Percentiles rank a stretch among this genome's conserved stretches.
Evolutionary conservation across 2,329 filamentous ascomycete species (phyloP).

Genomic region (Nemania abortiva): DNA sequence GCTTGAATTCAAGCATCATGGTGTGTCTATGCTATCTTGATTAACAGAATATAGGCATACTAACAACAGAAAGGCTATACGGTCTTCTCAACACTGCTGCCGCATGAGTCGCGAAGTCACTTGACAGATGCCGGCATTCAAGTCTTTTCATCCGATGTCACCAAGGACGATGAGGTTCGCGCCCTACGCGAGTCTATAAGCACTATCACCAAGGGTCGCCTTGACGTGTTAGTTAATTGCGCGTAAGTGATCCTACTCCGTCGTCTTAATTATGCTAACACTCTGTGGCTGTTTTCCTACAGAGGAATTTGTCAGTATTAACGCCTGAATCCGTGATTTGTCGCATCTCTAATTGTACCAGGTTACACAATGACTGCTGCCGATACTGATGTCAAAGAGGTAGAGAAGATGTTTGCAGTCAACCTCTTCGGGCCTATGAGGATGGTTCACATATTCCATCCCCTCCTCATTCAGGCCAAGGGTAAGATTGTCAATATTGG

Average conservation of each 20-base stretch:
- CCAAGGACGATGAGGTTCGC: constrained; percentile 23
- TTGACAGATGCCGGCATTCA: constrained; percentile 34
- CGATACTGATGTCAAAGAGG: constrained; percentile 40
- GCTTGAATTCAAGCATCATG: constrained; percentile 25
- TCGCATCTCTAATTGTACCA: constrained; percentile 13
- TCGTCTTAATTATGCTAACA: neutral
- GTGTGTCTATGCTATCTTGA: neutral
- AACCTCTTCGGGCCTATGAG: constrained; percentile 48
- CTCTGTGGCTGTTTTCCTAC: neutral
- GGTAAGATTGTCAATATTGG: constrained; percentile 47
- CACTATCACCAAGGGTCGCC: constrained; percentile 8
- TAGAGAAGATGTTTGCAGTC: constrained; percentile 44
- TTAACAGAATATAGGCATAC: neutral
- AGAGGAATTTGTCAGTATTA: constrained; percentile 14
- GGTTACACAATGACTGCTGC: constrained; percentile 45
- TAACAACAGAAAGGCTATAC: constrained; percentile 1
- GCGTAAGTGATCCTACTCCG: constrained; percentile 29
- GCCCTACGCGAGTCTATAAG: constrained; percentile 8
- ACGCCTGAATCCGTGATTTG: neutral
- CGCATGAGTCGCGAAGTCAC: constrained; percentile 30
- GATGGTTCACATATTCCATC: constrained; percentile 44
- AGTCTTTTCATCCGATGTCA: constrained; percentile 34
- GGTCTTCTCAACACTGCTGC: constrained; percentile 38
- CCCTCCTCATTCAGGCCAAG: constrained; percentile 37
- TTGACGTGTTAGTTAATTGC: constrained; percentile 36